Percentiles rank a stretch among this genome's conserved stretches.
These are phyloP conservation scores for Berkeleyomyces rouxiae DNA, from an alignment of 2,329 filamentous ascomycete genomes.

Conservation along the genomic window DNA sequence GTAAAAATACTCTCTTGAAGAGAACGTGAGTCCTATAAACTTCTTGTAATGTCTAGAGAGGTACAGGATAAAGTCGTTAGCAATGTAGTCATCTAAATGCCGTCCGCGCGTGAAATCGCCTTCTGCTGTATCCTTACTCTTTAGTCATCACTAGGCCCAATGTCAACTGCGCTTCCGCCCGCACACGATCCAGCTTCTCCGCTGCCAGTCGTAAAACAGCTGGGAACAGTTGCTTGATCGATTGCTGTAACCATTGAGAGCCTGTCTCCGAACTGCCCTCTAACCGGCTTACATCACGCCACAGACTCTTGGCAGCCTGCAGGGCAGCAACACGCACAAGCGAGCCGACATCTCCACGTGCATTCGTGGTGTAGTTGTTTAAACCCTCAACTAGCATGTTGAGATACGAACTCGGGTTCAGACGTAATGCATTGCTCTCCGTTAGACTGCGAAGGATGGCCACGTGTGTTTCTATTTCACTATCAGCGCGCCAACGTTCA, in stretches of 20 bases:
- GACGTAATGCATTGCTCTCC: constrained; percentile 28
- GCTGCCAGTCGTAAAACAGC: constrained; percentile 52
- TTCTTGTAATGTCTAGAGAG: constrained; percentile 20
- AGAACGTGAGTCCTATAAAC: constrained; percentile 31
- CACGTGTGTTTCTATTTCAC: constrained; percentile 34
- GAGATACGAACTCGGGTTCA: constrained; percentile 27
- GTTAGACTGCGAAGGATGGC: constrained; percentile 39
- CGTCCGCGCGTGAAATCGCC: not conserved
- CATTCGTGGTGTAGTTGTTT: constrained; percentile 81
- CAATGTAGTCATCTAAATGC: not conserved
- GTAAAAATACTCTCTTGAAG: constrained; percentile 43
- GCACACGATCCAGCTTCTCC: constrained; percentile 81
- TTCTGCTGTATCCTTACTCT: constrained; percentile 24
- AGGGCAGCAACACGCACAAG: constrained; percentile 69
- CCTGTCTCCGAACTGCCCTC: constrained; percentile 7
- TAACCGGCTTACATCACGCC: constrained; percentile 22
- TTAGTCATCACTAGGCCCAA: constrained; percentile 29
- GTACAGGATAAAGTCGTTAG: constrained; percentile 16
- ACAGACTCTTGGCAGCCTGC: constrained; percentile 53
- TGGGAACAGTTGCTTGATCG: constrained; percentile 28
- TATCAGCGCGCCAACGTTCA: constrained; percentile 35
- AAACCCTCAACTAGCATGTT: constrained; percentile 40
- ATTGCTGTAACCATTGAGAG: constrained; percentile 17
- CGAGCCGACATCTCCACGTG: constrained; percentile 79
- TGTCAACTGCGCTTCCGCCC: constrained; percentile 45